Base-by-base conservation (phyloP, 306 rosid genomes). In the Hylodesmum podocarpum region DNA sequence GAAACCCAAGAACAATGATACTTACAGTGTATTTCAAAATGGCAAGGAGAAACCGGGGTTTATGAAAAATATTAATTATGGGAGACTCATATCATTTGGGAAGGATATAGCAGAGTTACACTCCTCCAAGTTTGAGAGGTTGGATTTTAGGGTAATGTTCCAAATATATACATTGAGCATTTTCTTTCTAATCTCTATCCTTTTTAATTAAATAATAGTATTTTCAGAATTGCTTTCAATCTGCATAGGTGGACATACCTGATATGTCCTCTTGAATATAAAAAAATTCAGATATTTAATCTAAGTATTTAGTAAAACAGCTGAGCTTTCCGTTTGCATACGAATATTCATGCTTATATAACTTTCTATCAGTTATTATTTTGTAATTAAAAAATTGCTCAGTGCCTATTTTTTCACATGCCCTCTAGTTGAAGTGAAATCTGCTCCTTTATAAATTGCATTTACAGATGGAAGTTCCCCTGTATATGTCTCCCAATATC, bases 31-130 rank as follows among this genome's bases (percentile, higher is more conserved):
- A 61, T 80, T 31, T 63, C 79, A 83, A 70, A 79, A 69, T 54
- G 68, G 50, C 70, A 76, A 77, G 39, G 76, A 57, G 39, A 43
- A 53, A 34, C 47, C 15, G 22, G 29, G 72, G 75, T 31, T 46
- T 18, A 27, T 22, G 59, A 83, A 78, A 77, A 73, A 65, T 76
- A 76, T 73, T 33, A 88, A 87, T 49, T 91, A 86, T 78, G 97
- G 97, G 82, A 89, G 94, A 76, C 80, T 91, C 29, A 66, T 91
- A 83, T 89, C 97, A 24, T 89, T 91, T 78, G 92, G 97, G 77
- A 91, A 87, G 80, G 88, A 87, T 55, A 54, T 66, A 18, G 89
- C 91, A 4, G 85, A 79, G 77, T 72, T 73, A 22, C 89, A 84
- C 80, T 87, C 97, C 72, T 84, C 92, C 28, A 77, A 83, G 83